These are phyloP conservation scores for Oenanthe sinensis DNA, from an alignment of 129 eudicot genomes.

Conservation along the genomic window DNA sequence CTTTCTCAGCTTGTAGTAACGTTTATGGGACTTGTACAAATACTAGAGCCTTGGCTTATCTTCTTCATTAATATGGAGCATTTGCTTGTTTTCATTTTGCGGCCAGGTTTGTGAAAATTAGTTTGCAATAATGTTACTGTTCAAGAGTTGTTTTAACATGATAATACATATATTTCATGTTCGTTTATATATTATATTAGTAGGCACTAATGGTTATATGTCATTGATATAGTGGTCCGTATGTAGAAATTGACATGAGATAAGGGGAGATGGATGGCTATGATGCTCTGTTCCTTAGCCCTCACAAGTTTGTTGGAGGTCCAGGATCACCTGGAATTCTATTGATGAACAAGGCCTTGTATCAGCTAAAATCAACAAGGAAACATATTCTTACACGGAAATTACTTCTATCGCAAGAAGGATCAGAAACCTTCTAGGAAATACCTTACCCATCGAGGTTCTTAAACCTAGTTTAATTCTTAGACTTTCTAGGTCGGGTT, in stretches of 20 bases:
- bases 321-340: slow-evolving; percentile 85
- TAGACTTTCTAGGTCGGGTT: too few relatives aligned
- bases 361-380: slow-evolving; percentile 38
- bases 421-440: too few relatives aligned
- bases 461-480: too few relatives aligned
- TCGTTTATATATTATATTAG: neutral
- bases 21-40: slow-evolving; percentile 56
- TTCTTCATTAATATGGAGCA: slow-evolving; percentile 62
- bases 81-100: slow-evolving; percentile 85
- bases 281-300: slow-evolving; percentile 66
- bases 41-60: slow-evolving; percentile 41
- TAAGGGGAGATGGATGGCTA: slow-evolving; percentile 71
- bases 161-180: neutral
- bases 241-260: slow-evolving; percentile 70
- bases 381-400: too few relatives aligned
- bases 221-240: slow-evolving; percentile 45
- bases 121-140: neutral
- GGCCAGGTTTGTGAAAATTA: slow-evolving; percentile 35
- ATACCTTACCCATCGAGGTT: too few relatives aligned
- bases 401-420: too few relatives aligned
- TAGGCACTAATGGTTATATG: neutral
- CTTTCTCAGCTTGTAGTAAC: slow-evolving; percentile 91
- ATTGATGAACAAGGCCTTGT: slow-evolving; percentile 55
- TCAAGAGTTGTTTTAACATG: neutral
- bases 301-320: slow-evolving; percentile 94